Conservation (phyloP, 768 basidiomycete species). For the Cystofilobasidium bisporidii region DNA sequence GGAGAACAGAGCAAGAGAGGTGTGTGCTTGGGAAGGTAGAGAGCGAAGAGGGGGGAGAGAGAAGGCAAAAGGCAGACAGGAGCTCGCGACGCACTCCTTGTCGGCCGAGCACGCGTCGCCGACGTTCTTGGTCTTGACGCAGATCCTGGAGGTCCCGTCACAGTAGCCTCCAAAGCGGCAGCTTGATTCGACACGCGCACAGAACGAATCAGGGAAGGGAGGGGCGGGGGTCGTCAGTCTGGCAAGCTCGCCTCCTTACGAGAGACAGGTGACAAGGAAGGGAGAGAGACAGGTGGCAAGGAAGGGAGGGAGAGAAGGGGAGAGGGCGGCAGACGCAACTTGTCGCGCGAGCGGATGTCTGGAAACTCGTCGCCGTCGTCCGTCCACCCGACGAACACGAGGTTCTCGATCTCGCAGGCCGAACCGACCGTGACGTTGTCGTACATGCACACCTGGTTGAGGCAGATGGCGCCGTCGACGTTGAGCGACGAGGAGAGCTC, state of each 20-base stretch:
- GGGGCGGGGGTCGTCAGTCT: background rate
- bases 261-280: background rate
- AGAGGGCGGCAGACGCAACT: conserved; percentile 42
- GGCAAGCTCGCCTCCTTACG: background rate
- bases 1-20: background rate
- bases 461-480: conserved; percentile 71
- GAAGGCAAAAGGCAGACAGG: background rate
- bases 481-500: conserved; percentile 53
- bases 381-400: conserved; percentile 62
- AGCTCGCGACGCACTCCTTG: conserved; percentile 44
- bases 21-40: no score
- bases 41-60: background rate
- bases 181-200: conserved; percentile 55
- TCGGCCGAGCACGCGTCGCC: conserved; percentile 54
- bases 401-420: conserved; percentile 65
- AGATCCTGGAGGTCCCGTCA: conserved; percentile 52
- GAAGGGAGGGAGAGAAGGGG: conserved; percentile 28
- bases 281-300: conserved; percentile 7
- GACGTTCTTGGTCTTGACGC: conserved; percentile 52
- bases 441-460: conserved; percentile 62
- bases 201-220: no score
- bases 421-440: conserved; percentile 62
- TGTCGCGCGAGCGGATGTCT: conserved; percentile 63
- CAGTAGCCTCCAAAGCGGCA: conserved; percentile 68
- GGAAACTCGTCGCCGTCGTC: conserved; percentile 46